Base-by-base conservation (phyloP, 176 grass and related monocot species). In the Oryza punctata region DNA sequence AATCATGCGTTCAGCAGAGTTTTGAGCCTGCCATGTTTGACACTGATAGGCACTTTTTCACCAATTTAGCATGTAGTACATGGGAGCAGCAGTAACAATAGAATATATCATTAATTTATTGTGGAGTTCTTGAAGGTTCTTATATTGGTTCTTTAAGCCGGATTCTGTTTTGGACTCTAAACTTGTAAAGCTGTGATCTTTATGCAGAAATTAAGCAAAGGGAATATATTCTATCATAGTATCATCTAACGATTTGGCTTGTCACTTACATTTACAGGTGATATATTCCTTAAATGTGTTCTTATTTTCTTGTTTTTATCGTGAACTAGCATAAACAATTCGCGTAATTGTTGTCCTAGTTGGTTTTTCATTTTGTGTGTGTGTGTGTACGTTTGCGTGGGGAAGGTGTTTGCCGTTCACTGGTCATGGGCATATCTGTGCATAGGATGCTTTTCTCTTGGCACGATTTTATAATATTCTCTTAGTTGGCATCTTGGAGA, bases 381-480 rank as follows among this genome's bases (percentile, higher is more conserved):
- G 75, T 5, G 26, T 77, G 38, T 35, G 27, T 24, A 8, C 21
- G 2, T 35, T 50, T 7, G 38, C 57, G 37, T 46, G 19, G 3
- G 52, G 24, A 13, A 63, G 24, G 54, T 24, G 21, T 23, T 61
- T 61, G 57, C 57, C 10, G 23, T 44, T 70, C 8, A 38, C 72
- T 21, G 18, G 72, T 57, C 21, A 80, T 23, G 10, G 37, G 18
- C 61, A 70, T 70, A n/a, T n/a, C 23, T 19, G 1, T 10, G 2
- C 37, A 49, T 9, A 78, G 12, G 66, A 78, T 19, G 50, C 27
- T 70, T 79, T 78, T 65, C 37, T 10, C 57, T 73, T 86, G 5
- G 15, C 33, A 11, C 21, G 59, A 13, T 76, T 30, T 57, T 80
- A 38, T 45, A 23, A 86, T 75, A 59, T 12, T 57, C 41, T 72